Conservation (phyloP, 176 grass and related monocot species). For the Triticum aestivum region IWGSC_CS_RefSeq_v2.1 NC_057805.1:13051445-13051944, state of each 20-base stretch:
- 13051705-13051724: slow-evolving; percentile 34
- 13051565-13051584: slow-evolving; percentile 64
- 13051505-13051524: background rate
- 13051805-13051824: slow-evolving; percentile 65
- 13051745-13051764: background rate
- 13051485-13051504: slow-evolving; percentile 49
- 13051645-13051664: slow-evolving; percentile 50
- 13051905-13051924: slow-evolving; percentile 68
- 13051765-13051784: background rate
- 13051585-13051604: slow-evolving; percentile 65
- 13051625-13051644: slow-evolving; percentile 75
- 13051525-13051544: slow-evolving; percentile 47
- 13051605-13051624: slow-evolving; percentile 55
- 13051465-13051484: slow-evolving; percentile 35
- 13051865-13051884: slow-evolving; percentile 53
- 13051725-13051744: background rate
- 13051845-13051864: slow-evolving; percentile 49
- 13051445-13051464: background rate
- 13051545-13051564: slow-evolving; percentile 77
- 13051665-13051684: slow-evolving; percentile 54
- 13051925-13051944: slow-evolving; percentile 72
- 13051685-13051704: slow-evolving; percentile 33
- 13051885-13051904: slow-evolving; percentile 62
- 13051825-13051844: slow-evolving; percentile 74
- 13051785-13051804: background rate